These are phyloP conservation scores for Raffaelea arxii DNA, from an alignment of 2,329 filamentous ascomycete genomes.

Conservation along the genomic window DNA sequence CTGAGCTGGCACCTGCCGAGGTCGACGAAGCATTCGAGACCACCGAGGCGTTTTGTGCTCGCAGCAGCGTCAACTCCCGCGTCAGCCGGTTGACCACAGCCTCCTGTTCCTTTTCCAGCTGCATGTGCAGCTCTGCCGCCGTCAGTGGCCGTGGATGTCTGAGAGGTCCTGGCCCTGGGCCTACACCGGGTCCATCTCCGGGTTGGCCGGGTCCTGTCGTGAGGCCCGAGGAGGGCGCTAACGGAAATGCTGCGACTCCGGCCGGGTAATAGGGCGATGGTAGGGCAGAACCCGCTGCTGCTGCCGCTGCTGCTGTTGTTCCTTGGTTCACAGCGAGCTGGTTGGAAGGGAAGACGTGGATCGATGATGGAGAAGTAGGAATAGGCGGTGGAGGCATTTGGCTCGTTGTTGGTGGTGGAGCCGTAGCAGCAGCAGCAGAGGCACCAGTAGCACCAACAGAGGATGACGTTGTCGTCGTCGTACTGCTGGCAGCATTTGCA, in stretches of 20 bases:
- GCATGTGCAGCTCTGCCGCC: constrained; percentile 75
- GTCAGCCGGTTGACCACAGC: constrained; percentile 90
- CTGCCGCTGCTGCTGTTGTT: constrained; percentile 13
- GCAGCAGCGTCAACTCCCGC: constrained; percentile 77
- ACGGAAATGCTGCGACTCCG: no score
- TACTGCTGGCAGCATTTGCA: constrained; percentile 16
- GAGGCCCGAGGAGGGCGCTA: constrained; percentile 14
- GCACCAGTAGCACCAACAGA: neutral
- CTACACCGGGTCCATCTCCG: constrained; percentile 34
- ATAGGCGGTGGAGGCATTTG: constrained; percentile 32
- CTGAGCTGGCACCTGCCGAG: constrained; percentile 35
- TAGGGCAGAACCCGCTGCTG: constrained; percentile 19
- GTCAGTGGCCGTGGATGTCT: constrained; percentile 83
- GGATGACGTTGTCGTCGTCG: neutral
- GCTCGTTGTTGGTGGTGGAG: neutral
- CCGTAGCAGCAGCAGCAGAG: neutral
- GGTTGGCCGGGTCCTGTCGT: constrained; percentile 12
- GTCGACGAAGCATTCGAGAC: constrained; percentile 56
- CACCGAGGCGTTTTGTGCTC: constrained; percentile 58
- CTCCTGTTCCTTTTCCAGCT: constrained; percentile 93
- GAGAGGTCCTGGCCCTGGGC: constrained; percentile 58
- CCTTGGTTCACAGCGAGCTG: constrained; percentile 37
- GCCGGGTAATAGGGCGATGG: constrained; percentile 25
- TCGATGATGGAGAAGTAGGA: constrained; percentile 31
- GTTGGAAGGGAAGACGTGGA: constrained; percentile 50